Conservation (phyloP, 768 basidiomycete species). For the Candolleomyces aberdarensis region DNA sequence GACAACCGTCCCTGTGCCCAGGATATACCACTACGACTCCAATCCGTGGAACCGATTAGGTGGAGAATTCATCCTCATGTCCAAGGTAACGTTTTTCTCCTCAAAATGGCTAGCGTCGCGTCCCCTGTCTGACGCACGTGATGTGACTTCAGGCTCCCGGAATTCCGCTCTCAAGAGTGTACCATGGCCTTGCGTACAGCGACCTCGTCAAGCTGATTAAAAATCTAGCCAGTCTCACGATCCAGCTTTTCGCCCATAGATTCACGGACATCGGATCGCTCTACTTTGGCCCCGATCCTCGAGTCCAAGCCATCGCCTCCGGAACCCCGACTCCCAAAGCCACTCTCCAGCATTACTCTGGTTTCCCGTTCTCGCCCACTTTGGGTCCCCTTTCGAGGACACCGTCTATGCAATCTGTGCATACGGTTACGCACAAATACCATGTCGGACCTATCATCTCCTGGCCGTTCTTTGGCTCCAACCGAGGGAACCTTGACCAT, state of each 20-base stretch:
- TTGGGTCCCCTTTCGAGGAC: conserved; percentile 19
- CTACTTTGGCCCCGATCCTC: conserved; percentile 51
- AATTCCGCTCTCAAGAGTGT: conserved; percentile 66
- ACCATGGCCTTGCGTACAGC: conserved; percentile 65
- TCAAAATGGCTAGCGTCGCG: not conserved
- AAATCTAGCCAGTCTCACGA: conserved; percentile 63
- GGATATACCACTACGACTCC: conserved; percentile 73
- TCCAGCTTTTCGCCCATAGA: conserved; percentile 75
- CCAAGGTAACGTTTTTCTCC: conserved; percentile 51
- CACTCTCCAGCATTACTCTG: conserved; percentile 33
- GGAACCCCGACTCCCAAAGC: conserved; percentile 45
- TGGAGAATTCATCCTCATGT: conserved; percentile 85
- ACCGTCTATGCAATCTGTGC: conserved; percentile 19
- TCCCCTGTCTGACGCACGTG: conserved; percentile 16
- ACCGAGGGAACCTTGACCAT: conserved; percentile 68
- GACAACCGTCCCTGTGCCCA: conserved; percentile 71
- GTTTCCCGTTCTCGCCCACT: conserved; percentile 43
- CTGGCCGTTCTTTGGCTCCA: conserved; percentile 89
- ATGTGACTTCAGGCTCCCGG: conserved; percentile 58
- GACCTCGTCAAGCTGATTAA: conserved; percentile 62
- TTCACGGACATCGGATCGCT: conserved; percentile 77
- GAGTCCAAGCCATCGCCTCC: conserved; percentile 24
- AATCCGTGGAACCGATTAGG: conserved; percentile 84
- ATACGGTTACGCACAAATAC: conserved; percentile 31
- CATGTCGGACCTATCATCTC: conserved; percentile 82